Base-by-base conservation (phyloP, 148 eudicot genomes). In the Fallopia convolvulus region DNA sequence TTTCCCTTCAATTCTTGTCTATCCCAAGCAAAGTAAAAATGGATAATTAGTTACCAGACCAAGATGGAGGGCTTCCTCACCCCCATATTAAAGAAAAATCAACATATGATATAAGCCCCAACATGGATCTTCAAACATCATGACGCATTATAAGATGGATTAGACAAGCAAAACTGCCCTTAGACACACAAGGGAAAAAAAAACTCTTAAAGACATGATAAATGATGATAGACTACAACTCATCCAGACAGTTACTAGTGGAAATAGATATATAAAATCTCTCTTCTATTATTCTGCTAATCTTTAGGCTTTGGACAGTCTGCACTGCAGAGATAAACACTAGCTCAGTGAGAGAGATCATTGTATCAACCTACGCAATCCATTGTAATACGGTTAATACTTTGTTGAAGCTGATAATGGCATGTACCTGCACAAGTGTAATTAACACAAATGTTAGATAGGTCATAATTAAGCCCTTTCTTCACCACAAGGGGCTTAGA, bases 1-100 rank as follows among this genome's bases (percentile, higher is more conserved):
- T 81, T 87, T 55, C 78, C 99, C 91, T 79, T 95, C 99, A 77
- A 95, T 92, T 84, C 99, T 90, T 2, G 91, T 91, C 99, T 92
- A 87, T 55, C 46, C 70, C 74, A 80, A 70, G 20, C n/a, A 76
- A 48, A 70, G 5, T 18, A n/a, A 7, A 17, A 55, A 55, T 55
- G 21, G 60, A 23, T n/a, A 6, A n/a, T 55, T 55, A 55, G 21
- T 55, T n/a, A n/a, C 2, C 9, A 55, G 23, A 55, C 6, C 9
- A 53, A 53, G 8, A 53, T 8, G 4, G 60, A 17, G 12, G 6
- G 20, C 21, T 6, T 5, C 60, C 8, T 17, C 60, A 55, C 60
- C 20, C 21, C 60, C 60, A 53, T 18, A 18, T 5, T 15, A 48
- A 11, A 48, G 15, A 4, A 48, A 48, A 48, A 48, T 13, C 50